A percentile compares a stretch with the other conserved stretches of the same genome.
phyloP scores from a whole-genome alignment of 1,284 basidiomycete species.

The Polyporus tsugae region DNA sequence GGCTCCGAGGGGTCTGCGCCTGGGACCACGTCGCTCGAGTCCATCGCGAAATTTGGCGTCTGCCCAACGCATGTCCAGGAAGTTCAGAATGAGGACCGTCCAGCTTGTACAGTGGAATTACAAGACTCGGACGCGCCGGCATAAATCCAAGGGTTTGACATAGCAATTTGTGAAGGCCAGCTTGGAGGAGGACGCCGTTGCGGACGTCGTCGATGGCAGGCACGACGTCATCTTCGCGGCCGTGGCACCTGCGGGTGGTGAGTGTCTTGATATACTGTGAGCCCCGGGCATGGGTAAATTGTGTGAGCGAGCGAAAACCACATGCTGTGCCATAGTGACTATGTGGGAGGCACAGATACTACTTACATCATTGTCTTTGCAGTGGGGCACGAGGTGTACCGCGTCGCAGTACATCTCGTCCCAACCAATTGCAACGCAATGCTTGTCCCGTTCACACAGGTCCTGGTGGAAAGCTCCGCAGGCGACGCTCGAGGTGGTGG shows the following conservation, averaged over 20 bases:
- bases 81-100: no score
- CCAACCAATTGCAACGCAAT: background rate
- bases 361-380: background rate
- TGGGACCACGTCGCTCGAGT: background rate
- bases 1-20: background rate
- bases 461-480: background rate
- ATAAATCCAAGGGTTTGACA: background rate
- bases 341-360: background rate
- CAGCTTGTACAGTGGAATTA: no score
- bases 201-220: background rate
- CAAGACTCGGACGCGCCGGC: background rate
- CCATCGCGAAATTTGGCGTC: background rate
- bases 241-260: background rate
- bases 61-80: no score
- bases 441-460: background rate
- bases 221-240: background rate
- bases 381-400: slow-evolving; percentile 1
- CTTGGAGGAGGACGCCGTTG: background rate
- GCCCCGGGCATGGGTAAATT: no score
- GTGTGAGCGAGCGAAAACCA: no score
- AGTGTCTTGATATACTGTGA: background rate
- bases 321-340: no score
- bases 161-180: background rate
- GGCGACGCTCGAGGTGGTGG: background rate
- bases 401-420: background rate